Base-by-base conservation (phyloP, 805 yeast species). In the Candida saitoana region DNA sequence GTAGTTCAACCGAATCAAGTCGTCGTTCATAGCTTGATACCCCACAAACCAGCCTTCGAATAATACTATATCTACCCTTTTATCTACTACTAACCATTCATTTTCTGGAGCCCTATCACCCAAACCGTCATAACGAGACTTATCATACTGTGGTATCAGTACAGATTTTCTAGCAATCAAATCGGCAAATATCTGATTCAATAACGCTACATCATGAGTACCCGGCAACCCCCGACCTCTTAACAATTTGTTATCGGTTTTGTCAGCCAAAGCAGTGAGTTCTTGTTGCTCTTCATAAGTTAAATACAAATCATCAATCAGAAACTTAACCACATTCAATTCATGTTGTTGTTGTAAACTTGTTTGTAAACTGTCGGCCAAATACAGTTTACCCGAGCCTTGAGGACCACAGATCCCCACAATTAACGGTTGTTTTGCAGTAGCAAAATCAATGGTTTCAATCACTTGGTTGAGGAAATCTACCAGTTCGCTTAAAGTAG, bases 41-140 rank as follows among this genome's bases (percentile, higher is more conserved):
- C 98, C 98, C 18, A 80, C 74, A 65, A 90, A 88, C 99, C 99
- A 91, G 3, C 98, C 99, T 63, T 91, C 99, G 32, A 93, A 70
- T 2, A 91, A 60, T 2, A 91, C 73, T 3, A 89, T 74, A 52
- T 85, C 87, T 3, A 79, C 68, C 2, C 76, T 74, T 2, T 46
- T 43, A 0, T 53, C 52, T 18, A 52, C 47, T 2, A 8, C 17
- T 2, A 50, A 50, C 82, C 82, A 79, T 9, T 65, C 47, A 0
- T 50, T 46, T 5, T 42, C 51, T 0, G 67, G 66, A 5, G 59
- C 50, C 40, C 98, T 67, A 60, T 91, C 98, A 4, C 99, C 99
- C 42, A 74, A 74, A 0, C 98, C 98, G 17, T 54, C 38, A 51
- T 66, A 75, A 12, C 69, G 66, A 2, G 95, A 77, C 59, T 91